These are phyloP conservation scores for Colletotrichum tropicale DNA, from an alignment of 2,329 filamentous ascomycete genomes.

Conservation along the genomic window DNA sequence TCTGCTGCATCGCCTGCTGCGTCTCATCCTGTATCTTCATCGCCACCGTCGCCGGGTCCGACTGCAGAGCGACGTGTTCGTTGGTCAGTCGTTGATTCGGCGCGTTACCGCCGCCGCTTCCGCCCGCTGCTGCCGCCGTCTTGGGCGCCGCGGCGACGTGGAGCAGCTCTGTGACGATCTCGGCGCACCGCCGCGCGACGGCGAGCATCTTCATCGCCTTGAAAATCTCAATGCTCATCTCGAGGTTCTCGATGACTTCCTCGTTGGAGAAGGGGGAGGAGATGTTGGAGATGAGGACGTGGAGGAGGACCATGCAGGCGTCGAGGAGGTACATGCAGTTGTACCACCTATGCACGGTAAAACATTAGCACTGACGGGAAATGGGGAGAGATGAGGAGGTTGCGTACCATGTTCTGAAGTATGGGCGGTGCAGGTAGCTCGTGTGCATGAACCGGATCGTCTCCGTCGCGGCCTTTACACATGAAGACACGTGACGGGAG, in stretches of 20 bases:
- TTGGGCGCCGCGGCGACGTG: neutral
- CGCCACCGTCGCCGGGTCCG: neutral
- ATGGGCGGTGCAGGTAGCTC: slow-evolving; percentile 13
- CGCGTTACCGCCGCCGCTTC: neutral
- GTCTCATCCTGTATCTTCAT: neutral
- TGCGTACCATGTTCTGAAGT: slow-evolving; percentile 11
- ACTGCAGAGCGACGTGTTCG: neutral
- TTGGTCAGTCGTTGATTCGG: neutral
- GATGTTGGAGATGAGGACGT: slow-evolving; percentile 17
- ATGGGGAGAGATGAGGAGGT: no score
- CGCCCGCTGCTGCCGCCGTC: neutral
- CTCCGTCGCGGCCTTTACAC: slow-evolving; percentile 8
- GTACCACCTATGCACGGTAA: neutral
- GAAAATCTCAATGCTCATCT: slow-evolving; percentile 19
- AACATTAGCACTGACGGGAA: neutral
- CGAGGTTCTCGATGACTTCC: slow-evolving; percentile 14
- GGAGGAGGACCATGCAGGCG: slow-evolving; percentile 15
- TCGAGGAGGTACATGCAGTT: slow-evolving; percentile 20
- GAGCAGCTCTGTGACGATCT: slow-evolving; percentile 13
- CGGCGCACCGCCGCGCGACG: slow-evolving; percentile 11
- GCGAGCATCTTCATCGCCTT: slow-evolving; percentile 20
- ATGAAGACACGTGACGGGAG: neutral
- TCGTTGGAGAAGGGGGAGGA: slow-evolving; percentile 2
- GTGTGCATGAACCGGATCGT: slow-evolving; percentile 18
- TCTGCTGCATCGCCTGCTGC: neutral